These are phyloP conservation scores for Mycena galopus DNA, from an alignment of 768 basidiomycete genomes.

Conservation along the genomic window DNA sequence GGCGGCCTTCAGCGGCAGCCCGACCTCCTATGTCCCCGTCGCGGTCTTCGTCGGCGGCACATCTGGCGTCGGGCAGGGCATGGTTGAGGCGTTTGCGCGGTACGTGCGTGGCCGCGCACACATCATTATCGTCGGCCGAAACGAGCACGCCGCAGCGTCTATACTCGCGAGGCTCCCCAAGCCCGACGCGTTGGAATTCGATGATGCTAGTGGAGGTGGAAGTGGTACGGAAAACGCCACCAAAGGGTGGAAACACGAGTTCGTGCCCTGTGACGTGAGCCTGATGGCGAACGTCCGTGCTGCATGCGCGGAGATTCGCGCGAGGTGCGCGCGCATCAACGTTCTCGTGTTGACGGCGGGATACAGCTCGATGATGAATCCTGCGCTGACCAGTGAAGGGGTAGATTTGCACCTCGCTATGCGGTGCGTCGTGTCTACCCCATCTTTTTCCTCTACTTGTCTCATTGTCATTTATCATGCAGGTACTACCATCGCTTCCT, in stretches of 20 bases:
- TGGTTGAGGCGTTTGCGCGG: slow-evolving; percentile 49
- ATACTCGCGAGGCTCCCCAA: slow-evolving; percentile 48
- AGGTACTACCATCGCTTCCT: slow-evolving; percentile 53
- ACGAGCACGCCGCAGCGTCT: slow-evolving; percentile 47
- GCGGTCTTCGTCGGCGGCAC: slow-evolving; percentile 37
- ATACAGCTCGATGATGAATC: slow-evolving; percentile 41
- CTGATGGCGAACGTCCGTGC: slow-evolving; percentile 50
- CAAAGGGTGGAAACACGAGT: slow-evolving; percentile 43
- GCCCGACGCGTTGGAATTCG: slow-evolving; percentile 29
- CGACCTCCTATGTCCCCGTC: slow-evolving; percentile 33
- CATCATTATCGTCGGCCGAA: slow-evolving; percentile 53
- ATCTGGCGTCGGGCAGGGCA: slow-evolving; percentile 47
- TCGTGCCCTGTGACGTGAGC: slow-evolving; percentile 50
- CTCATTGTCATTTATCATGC: too few relatives aligned
- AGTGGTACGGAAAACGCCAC: too few relatives aligned
- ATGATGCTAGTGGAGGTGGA: slow-evolving; percentile 1
- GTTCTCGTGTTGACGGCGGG: slow-evolving; percentile 51
- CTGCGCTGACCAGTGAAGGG: slow-evolving; percentile 50
- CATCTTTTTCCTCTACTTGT: too few relatives aligned
- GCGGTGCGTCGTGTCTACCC: slow-evolving; percentile 21
- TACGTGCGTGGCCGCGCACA: slow-evolving; percentile 52
- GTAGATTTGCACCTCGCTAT: slow-evolving; percentile 44
- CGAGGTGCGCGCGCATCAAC: slow-evolving; percentile 44
- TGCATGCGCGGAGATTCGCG: slow-evolving; percentile 42
- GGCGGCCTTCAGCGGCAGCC: too few relatives aligned